A percentile compares a stretch with the other conserved stretches of the same genome.
Evolutionary conservation across 768 basidiomycete species (phyloP).

Genomic region (Suillus cothurnatus): DNA sequence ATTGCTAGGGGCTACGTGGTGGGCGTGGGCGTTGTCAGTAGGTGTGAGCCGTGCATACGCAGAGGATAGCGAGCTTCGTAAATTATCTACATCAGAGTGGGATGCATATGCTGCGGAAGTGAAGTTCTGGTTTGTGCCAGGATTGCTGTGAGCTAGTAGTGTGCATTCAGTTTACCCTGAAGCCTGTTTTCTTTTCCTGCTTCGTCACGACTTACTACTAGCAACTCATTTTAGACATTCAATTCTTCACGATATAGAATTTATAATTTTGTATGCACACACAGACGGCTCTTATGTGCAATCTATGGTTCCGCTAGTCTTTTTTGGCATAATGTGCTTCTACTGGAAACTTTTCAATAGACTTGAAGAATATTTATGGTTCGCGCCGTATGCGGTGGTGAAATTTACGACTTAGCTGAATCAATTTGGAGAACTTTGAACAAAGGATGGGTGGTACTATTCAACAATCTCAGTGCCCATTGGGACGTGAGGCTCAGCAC

Average conservation of each 20-base stretch:
- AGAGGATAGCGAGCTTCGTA: constrained; percentile 52
- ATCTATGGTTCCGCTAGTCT: background rate
- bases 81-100: constrained; percentile 50
- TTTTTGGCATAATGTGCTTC: background rate
- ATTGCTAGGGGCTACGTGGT: constrained; percentile 44
- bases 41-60: constrained; percentile 50
- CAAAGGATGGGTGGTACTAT: background rate
- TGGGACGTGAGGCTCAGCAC: no score
- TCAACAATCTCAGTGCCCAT: background rate
- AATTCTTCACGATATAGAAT: background rate
- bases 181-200: background rate
- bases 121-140: constrained; percentile 52
- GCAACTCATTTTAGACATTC: background rate
- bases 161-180: background rate
- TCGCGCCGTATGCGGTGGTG: background rate
- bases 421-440: background rate
- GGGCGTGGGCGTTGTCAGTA: constrained; percentile 51
- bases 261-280: background rate
- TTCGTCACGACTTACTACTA: background rate
- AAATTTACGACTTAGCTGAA: background rate
- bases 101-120: constrained; percentile 47
- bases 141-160: constrained; percentile 36
- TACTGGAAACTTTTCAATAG: background rate
- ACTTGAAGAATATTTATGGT: background rate
- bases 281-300: background rate